phyloP scores from a whole-genome alignment of 1,284 basidiomycete genomes.

The Taiwanofungus camphoratus region DNA sequence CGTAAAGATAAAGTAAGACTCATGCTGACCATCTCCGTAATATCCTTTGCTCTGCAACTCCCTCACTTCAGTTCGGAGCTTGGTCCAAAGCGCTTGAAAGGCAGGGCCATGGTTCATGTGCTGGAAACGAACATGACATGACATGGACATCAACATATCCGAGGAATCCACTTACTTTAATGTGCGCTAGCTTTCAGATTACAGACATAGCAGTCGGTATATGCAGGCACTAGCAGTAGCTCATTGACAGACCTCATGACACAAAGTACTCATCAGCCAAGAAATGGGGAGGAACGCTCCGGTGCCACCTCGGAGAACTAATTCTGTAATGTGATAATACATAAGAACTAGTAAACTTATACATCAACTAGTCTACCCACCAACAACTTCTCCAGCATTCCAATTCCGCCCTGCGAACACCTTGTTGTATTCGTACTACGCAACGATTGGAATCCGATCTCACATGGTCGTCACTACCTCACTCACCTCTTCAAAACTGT shows the following conservation, averaged over 20 bases:
- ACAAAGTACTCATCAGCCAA: constrained; percentile 74
- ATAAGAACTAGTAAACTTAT: background rate
- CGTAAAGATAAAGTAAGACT: constrained; percentile 1
- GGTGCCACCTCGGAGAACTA: constrained; percentile 58
- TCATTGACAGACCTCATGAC: constrained; percentile 60
- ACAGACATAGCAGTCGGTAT: background rate
- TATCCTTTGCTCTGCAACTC: constrained; percentile 67
- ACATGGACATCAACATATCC: no score
- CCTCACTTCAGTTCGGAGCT: constrained; percentile 57
- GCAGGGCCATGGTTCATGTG: constrained; percentile 73
- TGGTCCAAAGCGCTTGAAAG: constrained; percentile 69
- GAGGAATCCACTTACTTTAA: constrained; percentile 67
- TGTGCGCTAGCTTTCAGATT: constrained; percentile 59
- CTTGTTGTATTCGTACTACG: constrained; percentile 64
- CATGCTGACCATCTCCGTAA: constrained; percentile 68
- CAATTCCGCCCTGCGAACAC: constrained; percentile 80
- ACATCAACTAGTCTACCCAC: constrained; percentile 31
- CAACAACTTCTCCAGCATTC: constrained; percentile 73
- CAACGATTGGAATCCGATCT: background rate
- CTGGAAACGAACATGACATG: constrained; percentile 31
- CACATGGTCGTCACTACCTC: background rate
- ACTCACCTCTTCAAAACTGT: constrained; percentile 73
- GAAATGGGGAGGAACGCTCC: constrained; percentile 56
- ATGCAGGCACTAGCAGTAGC: background rate
- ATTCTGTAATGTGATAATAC: constrained; percentile 37